These are phyloP conservation scores for Penicillium cosmopolitanum DNA, from an alignment of 495 filamentous ascomycete species.

Conservation along the genomic window DNA sequence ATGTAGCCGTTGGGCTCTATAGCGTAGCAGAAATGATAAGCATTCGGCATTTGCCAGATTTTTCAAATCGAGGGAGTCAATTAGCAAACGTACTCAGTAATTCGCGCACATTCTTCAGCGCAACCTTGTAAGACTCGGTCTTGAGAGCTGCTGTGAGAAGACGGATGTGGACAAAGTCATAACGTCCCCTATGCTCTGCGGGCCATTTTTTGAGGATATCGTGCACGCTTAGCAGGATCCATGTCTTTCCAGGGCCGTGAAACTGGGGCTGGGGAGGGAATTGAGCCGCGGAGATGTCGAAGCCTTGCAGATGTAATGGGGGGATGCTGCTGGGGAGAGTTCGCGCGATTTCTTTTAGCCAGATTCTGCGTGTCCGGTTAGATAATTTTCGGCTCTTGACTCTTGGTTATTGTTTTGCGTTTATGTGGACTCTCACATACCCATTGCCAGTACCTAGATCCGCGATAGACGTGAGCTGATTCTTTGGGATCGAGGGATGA, in stretches of 20 bases:
- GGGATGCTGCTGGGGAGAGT: constrained; percentile 11
- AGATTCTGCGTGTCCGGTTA: constrained; percentile 20
- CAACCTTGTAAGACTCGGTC: constrained; percentile 21
- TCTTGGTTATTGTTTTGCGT: neutral
- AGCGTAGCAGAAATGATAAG: no score
- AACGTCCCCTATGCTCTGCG: constrained; percentile 27
- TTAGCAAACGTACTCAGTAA: constrained; percentile 34
- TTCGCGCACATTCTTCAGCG: constrained; percentile 28
- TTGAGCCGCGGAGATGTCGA: constrained; percentile 40
- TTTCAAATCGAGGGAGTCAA: no score
- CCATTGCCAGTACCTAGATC: constrained; percentile 47
- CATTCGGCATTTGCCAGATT: no score
- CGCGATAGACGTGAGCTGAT: constrained; percentile 28
- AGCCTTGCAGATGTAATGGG: constrained; percentile 35
- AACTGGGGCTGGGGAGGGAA: constrained; percentile 24
- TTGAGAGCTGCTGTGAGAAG: constrained; percentile 33
- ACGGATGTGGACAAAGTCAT: constrained; percentile 42
- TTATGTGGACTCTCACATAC: constrained; percentile 19
- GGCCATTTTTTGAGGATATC: constrained; percentile 37
- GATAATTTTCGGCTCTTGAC: neutral
- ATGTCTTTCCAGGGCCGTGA: neutral
- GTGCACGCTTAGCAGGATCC: constrained; percentile 31
- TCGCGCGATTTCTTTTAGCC: constrained; percentile 25
- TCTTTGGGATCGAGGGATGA: constrained; percentile 33
- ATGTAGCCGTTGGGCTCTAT: constrained; percentile 40